A percentile compares a stretch with the other conserved stretches of the same genome.
These are phyloP conservation scores for Diaporthe eres DNA, from an alignment of 2,329 filamentous ascomycete species.

Conservation along the genomic window DNA sequence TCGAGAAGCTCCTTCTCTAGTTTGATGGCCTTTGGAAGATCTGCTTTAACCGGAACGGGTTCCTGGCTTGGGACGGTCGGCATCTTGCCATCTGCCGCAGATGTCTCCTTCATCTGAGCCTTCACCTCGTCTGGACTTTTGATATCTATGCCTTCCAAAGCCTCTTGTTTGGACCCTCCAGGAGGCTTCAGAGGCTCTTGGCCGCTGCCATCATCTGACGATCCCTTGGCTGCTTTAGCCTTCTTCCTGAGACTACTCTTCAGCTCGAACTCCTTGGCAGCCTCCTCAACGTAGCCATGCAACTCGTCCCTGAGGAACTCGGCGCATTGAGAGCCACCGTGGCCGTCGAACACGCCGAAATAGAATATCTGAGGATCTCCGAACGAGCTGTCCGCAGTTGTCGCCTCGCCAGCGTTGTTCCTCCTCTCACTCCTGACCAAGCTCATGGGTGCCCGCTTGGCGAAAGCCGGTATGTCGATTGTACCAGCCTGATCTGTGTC, in stretches of 20 bases:
- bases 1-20: constrained; percentile 80
- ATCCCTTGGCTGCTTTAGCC: constrained; percentile 44
- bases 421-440: constrained; percentile 60
- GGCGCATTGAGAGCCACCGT: constrained; percentile 91
- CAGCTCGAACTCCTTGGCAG: constrained; percentile 82
- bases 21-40: constrained; percentile 72
- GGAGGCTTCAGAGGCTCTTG: constrained; percentile 34
- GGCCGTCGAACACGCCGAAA: constrained; percentile 96
- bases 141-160: constrained; percentile 58
- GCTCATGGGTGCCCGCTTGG: constrained; percentile 82
- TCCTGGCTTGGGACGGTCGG: constrained; percentile 55
- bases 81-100: constrained; percentile 50
- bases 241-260: constrained; percentile 77
- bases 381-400: constrained; percentile 80
- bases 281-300: constrained; percentile 89
- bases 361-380: constrained; percentile 98
- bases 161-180: constrained; percentile 46
- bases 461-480: constrained; percentile 93
- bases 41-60: constrained; percentile 64
- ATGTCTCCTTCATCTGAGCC: constrained; percentile 53
- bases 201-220: constrained; percentile 31
- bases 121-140: constrained; percentile 64
- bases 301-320: constrained; percentile 87
- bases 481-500: constrained; percentile 95
- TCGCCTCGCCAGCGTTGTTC: constrained; percentile 71